Evolutionary conservation across 768 basidiomycete species (phyloP).

Genomic region (Lentinula detonsa): DNA sequence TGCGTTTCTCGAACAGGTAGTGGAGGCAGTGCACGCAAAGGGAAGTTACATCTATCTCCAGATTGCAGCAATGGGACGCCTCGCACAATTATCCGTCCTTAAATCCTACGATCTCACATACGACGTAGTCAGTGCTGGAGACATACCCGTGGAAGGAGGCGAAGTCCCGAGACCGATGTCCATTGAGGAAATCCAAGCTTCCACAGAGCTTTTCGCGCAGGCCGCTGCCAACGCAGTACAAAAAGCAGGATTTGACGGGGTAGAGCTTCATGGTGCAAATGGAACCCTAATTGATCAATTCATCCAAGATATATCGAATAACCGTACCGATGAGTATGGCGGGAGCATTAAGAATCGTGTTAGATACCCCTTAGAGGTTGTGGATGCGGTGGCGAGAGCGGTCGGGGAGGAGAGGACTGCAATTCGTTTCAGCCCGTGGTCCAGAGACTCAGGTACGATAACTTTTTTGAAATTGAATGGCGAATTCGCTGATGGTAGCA

Average conservation of each 20-base stretch:
- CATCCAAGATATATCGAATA: constrained; percentile 32
- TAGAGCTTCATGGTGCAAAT: constrained; percentile 34
- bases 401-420: constrained; percentile 37
- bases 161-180: constrained; percentile 25
- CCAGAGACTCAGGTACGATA: constrained; percentile 16
- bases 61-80: constrained; percentile 39
- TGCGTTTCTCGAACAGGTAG: constrained; percentile 23
- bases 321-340: constrained; percentile 46
- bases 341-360: constrained; percentile 42
- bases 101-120: constrained; percentile 11
- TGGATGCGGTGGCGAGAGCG: constrained; percentile 29
- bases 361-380: constrained; percentile 37
- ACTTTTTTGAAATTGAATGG: constrained; percentile 14
- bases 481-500: constrained; percentile 3
- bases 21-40: constrained; percentile 42
- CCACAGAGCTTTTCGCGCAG: constrained; percentile 28
- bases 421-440: constrained; percentile 40
- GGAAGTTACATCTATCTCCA: constrained; percentile 41
- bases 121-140: constrained; percentile 17
- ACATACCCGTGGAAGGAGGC: constrained; percentile 1
- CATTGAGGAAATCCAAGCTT: constrained; percentile 30
- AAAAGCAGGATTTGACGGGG: constrained; percentile 49
- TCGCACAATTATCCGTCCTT: constrained; percentile 16
- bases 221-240: constrained; percentile 35
- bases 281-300: constrained; percentile 37